Evolutionary conservation across 108 stramenopile species (phyloP).

Genomic region (Epithemia pelagica): DNA sequence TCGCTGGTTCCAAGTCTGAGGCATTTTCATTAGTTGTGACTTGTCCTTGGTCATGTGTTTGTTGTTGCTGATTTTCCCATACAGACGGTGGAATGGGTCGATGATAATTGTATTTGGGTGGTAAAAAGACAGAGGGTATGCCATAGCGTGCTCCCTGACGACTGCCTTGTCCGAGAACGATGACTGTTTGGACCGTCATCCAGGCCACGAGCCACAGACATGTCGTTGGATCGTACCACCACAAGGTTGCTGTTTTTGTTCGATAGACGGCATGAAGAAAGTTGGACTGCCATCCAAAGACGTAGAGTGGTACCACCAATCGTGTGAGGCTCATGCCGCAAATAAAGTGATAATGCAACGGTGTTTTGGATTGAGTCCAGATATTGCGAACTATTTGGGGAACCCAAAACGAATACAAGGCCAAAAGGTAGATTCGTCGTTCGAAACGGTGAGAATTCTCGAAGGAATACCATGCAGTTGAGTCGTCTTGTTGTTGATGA

Average conservation of each 20-base stretch:
- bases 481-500: not conserved
- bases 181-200: slow-evolving; percentile 76
- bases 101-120: slow-evolving; percentile 90
- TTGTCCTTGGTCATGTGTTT: not conserved
- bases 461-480: slow-evolving; percentile 19
- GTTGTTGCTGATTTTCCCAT: slow-evolving; percentile 1
- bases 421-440: slow-evolving; percentile 47
- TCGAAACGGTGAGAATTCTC: slow-evolving; percentile 20
- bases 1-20: too few species aligned
- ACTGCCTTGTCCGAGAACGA: slow-evolving; percentile 61
- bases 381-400: slow-evolving; percentile 91
- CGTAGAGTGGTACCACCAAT: slow-evolving; percentile 82
- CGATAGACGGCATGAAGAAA: slow-evolving; percentile 83
- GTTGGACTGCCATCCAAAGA: slow-evolving; percentile 76
- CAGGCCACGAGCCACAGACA: slow-evolving; percentile 70
- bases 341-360: slow-evolving; percentile 76
- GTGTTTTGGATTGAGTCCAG: slow-evolving; percentile 64
- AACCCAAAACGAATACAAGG: slow-evolving; percentile 93
- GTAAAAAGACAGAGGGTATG: slow-evolving; percentile 85
- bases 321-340: slow-evolving; percentile 84
- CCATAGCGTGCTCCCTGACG: slow-evolving; percentile 85
- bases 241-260: slow-evolving; percentile 60
- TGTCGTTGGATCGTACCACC: slow-evolving; percentile 50
- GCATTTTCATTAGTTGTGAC: too few species aligned
- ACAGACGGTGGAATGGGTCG: slow-evolving; percentile 80